Conservation (phyloP, 23 red algal genomes). For the Agarophyton chilense region DNA sequence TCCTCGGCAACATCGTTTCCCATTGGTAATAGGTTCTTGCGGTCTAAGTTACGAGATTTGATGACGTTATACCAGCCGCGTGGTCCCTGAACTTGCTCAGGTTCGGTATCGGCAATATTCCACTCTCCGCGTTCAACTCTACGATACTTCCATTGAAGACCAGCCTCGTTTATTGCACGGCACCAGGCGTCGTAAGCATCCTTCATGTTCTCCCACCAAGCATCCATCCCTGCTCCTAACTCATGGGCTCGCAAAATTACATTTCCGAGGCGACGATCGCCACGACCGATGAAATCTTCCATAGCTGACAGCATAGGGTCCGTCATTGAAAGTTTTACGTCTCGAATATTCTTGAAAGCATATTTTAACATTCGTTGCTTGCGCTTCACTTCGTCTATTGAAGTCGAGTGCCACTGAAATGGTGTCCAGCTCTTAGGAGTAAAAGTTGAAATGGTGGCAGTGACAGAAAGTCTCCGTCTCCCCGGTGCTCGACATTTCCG, state of each 20-base stretch:
- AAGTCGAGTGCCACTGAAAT: slow-evolving; percentile 82
- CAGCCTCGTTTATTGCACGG: slow-evolving; percentile 58
- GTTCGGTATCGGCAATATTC: slow-evolving; percentile 58
- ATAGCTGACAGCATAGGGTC: slow-evolving; percentile 61
- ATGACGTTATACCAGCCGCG: slow-evolving; percentile 73
- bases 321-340: slow-evolving; percentile 56
- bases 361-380: slow-evolving; percentile 76
- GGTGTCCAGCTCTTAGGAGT: slow-evolving; percentile 82
- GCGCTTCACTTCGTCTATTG: slow-evolving; percentile 55
- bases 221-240: slow-evolving; percentile 74
- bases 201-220: slow-evolving; percentile 74
- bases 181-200: slow-evolving; percentile 73
- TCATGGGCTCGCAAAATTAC: slow-evolving; percentile 69
- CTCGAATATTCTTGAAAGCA: slow-evolving; percentile 33
- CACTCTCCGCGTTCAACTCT: slow-evolving; percentile 62
- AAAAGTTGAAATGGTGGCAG: slow-evolving; percentile 71
- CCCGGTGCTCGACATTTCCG: slow-evolving; percentile 42
- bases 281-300: slow-evolving; percentile 84
- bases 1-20: not conserved
- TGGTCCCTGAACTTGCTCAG: slow-evolving; percentile 61
- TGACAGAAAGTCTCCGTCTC: slow-evolving; percentile 47
- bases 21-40: slow-evolving; percentile 47
- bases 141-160: slow-evolving; percentile 72
- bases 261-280: slow-evolving; percentile 50
- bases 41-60: slow-evolving; percentile 23